These are phyloP conservation scores for Strobilomyces echinocephalus DNA, from an alignment of 768 basidiomycete genomes.

Conservation along the genomic window DNA sequence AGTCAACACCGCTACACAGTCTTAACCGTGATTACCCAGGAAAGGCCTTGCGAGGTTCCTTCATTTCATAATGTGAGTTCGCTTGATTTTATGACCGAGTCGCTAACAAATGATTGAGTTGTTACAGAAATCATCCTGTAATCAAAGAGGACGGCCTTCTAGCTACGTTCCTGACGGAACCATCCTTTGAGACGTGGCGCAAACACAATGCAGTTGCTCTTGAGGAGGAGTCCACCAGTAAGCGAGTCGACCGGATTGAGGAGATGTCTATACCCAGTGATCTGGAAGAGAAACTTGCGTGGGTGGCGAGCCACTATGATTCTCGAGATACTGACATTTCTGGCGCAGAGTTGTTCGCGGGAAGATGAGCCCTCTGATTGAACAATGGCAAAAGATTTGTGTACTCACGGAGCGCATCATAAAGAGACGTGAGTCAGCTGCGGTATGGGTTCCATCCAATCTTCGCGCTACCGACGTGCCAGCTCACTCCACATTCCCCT, in stretches of 20 bases:
- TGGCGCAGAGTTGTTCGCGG: slow-evolving; percentile 63
- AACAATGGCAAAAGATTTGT: slow-evolving; percentile 90
- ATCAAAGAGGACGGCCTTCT: slow-evolving; percentile 85
- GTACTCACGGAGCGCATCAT: slow-evolving; percentile 82
- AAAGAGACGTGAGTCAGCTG: slow-evolving; percentile 86
- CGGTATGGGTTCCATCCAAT: slow-evolving; percentile 69
- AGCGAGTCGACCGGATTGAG: slow-evolving; percentile 73
- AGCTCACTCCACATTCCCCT: slow-evolving; percentile 66
- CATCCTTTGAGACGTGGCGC: slow-evolving; percentile 83
- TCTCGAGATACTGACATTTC: slow-evolving; percentile 1
- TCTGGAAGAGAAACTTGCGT: slow-evolving; percentile 85
- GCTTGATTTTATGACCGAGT: not conserved
- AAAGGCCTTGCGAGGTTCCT: slow-evolving; percentile 78
- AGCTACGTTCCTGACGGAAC: slow-evolving; percentile 74
- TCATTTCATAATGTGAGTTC: slow-evolving; percentile 66
- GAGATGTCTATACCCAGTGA: slow-evolving; percentile 94
- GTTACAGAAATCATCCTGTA: slow-evolving; percentile 81
- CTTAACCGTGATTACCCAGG: slow-evolving; percentile 35
- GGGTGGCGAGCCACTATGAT: slow-evolving; percentile 19
- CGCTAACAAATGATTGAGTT: not conserved
- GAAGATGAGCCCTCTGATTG: slow-evolving; percentile 72
- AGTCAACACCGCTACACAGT: not conserved
- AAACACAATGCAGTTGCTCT: slow-evolving; percentile 71
- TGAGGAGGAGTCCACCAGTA: slow-evolving; percentile 84
- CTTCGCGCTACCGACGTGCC: slow-evolving; percentile 58